These are phyloP conservation scores for Grifola frondosa DNA, from an alignment of 1,284 basidiomycete genomes.

Conservation along the genomic window DNA sequence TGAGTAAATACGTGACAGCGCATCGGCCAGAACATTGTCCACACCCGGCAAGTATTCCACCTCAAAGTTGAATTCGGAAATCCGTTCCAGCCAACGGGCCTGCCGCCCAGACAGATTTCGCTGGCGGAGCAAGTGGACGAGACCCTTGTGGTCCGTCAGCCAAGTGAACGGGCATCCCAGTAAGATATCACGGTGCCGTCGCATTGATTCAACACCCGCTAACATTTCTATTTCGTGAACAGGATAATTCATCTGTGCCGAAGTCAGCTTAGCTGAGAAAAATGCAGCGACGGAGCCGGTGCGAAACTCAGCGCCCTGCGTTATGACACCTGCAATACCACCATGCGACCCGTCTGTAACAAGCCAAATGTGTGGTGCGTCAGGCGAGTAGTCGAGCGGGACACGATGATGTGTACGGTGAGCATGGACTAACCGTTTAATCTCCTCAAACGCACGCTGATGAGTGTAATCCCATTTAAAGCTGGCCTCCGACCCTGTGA, in stretches of 20 bases:
- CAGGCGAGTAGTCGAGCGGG: slow-evolving; percentile 20
- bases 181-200: slow-evolving; percentile 26
- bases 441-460: slow-evolving; percentile 29
- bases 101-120: slow-evolving; percentile 25
- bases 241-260: slow-evolving; percentile 31
- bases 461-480: slow-evolving; percentile 26
- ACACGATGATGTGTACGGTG: slow-evolving; percentile 19
- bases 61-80: slow-evolving; percentile 24
- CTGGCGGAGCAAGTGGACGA: slow-evolving; percentile 26
- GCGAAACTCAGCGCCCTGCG: slow-evolving; percentile 14
- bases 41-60: slow-evolving; percentile 24
- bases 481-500: slow-evolving; percentile 7
- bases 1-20: slow-evolving; percentile 35
- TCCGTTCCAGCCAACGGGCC: slow-evolving; percentile 15
- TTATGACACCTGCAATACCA: slow-evolving; percentile 18
- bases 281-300: slow-evolving; percentile 22
- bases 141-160: slow-evolving; percentile 28
- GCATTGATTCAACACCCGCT: slow-evolving; percentile 32
- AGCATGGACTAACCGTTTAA: slow-evolving; percentile 21
- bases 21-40: slow-evolving; percentile 26
- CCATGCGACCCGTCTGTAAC: slow-evolving; percentile 19
- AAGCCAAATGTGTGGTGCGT: slow-evolving; percentile 17
- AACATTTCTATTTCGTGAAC: slow-evolving; percentile 30
- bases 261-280: slow-evolving; percentile 31
- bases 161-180: slow-evolving; percentile 22